Evolutionary conservation across 768 basidiomycete species (phyloP), one percentile per base, ranked within the genome.

Genomic region (Pulveroboletus frians): DNA sequence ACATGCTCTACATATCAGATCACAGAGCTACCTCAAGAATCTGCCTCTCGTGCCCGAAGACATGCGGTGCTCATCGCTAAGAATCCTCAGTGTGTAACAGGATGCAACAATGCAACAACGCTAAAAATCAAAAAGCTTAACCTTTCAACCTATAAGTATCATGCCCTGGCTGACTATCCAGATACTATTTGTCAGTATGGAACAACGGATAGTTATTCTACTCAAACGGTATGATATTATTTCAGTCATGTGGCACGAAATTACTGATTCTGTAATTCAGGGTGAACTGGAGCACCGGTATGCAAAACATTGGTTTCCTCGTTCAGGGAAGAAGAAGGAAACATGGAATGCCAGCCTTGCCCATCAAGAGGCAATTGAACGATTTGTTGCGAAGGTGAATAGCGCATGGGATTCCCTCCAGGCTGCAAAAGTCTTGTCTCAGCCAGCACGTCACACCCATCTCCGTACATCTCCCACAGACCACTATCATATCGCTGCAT

Each of bases 121-220:
- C 49, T 32, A 0, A 58, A 54, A 38, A 23, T 26, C 0, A 57
- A 61, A n/a, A 40, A 6, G 3, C 38, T 61, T 0, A 59, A 62
- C 29, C 23, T 62, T 0, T 23, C 0, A 0, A 59, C 57, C 0
- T 62, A 59, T 32, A 57, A 62, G 10, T 48, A 26, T 2, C 60
- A 62, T 1, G 31, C 60, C 0, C n/a, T 62, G 0, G 45, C 23
- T 1, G 53, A 62, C 26, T 62, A 58, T 14, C 39, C 50, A 1
- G 23, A 52, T 4, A 48, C 23, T 2, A 57, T 62, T n/a, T 5
- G 23, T 0, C 1, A 2, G 0, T 65, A 58, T 35, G 70, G 75
- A 0, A 69, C 69, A 1, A 67, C 67, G 3, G 71, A 75, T 29
- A 57, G 51, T 0, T 75, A 69, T 49, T 65, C 69, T 0, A 74